These are phyloP conservation scores for Solanum etuberosum DNA, from an alignment of 257 asterid genomes.

Conservation along the genomic window DNA sequence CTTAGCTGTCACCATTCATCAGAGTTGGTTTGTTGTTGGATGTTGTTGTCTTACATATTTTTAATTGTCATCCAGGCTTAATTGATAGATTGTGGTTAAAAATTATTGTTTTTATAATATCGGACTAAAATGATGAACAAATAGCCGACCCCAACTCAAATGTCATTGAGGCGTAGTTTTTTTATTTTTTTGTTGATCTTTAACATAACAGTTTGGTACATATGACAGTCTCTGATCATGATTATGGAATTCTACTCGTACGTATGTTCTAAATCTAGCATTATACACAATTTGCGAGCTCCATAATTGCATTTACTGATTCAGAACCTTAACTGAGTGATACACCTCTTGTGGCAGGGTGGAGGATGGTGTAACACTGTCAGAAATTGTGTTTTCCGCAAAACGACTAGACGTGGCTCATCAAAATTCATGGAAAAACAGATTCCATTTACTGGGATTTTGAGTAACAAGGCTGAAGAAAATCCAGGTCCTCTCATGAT, in stretches of 20 bases:
- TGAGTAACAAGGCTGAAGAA: constrained; percentile 47
- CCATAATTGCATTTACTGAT: background rate
- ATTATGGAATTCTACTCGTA: background rate
- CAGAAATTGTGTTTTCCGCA: constrained; percentile 60
- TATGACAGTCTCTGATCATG: background rate
- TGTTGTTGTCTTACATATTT: background rate
- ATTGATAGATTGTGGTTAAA: background rate
- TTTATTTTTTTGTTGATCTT: background rate
- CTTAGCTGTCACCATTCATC: background rate
- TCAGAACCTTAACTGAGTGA: constrained; percentile 1
- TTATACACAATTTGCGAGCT: background rate
- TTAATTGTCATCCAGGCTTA: background rate
- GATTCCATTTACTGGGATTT: constrained; percentile 49
- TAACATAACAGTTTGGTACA: background rate
- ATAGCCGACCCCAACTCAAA: background rate
- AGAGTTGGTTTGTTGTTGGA: background rate
- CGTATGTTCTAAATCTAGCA: background rate
- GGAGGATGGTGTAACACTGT: constrained; percentile 96
- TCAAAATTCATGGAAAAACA: constrained; percentile 38
- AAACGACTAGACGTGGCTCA: constrained; percentile 47
- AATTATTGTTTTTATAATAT: background rate
- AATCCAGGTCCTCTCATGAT: constrained; percentile 38
- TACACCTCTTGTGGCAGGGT: constrained; percentile 50
- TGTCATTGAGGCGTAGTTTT: background rate
- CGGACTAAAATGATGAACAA: background rate